Conservation (phyloP, 2,329 filamentous ascomycete genomes). For the Pyrenophora seminiperda region DNA sequence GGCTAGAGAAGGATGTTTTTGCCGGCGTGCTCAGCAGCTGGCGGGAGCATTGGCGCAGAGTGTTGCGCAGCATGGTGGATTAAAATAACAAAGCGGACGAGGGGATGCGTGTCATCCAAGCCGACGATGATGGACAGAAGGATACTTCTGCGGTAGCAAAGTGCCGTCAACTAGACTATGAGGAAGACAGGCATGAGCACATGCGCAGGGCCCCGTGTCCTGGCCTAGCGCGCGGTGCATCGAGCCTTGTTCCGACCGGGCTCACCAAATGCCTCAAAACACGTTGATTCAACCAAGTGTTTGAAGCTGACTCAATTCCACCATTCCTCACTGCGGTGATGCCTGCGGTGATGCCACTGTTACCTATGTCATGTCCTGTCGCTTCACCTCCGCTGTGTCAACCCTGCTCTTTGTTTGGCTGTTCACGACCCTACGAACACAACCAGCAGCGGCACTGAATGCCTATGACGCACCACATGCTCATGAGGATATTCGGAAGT, state of each 20-base stretch:
- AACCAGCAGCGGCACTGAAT: neutral
- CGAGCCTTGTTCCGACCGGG: conserved; percentile 17
- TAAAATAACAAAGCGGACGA: conserved; percentile 22
- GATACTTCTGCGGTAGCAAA: conserved; percentile 26
- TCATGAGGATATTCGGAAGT: neutral
- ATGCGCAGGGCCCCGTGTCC: conserved; percentile 25
- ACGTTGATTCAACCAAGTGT: neutral
- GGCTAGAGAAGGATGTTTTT: conserved; percentile 52
- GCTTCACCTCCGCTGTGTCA: neutral
- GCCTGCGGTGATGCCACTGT: too few species aligned
- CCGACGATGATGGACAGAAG: conserved; percentile 28
- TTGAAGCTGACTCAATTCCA: neutral
- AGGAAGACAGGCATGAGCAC: conserved; percentile 20
- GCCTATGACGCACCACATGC: conserved; percentile 1
- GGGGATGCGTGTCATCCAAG: conserved; percentile 41
- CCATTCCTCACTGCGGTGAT: too few species aligned
- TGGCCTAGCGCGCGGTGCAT: conserved; percentile 25
- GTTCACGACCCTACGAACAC: neutral
- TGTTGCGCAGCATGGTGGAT: conserved; percentile 72
- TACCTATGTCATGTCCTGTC: neutral
- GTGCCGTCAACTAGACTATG: conserved; percentile 18
- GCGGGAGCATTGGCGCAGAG: conserved; percentile 67
- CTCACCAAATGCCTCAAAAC: conserved; percentile 33
- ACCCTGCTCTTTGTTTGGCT: neutral
- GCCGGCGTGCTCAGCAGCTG: conserved; percentile 63